Evolutionary conservation across 257 asterid species (phyloP), one percentile per base, ranked within the genome.

Genomic region (Lycium barbarum): DNA sequence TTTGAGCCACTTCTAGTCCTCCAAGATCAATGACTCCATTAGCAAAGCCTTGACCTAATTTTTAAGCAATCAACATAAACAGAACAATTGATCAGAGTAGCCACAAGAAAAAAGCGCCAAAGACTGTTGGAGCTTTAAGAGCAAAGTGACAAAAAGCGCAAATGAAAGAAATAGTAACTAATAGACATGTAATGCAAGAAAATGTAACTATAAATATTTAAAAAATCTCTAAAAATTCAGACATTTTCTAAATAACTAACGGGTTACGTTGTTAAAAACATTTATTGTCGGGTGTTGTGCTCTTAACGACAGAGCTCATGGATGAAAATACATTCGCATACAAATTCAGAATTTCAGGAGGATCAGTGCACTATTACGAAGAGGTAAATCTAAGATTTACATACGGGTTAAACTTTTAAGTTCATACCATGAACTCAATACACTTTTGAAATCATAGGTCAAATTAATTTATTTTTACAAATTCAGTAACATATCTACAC

Each of bases 1-100:
- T 87, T 84, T 95, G 93, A 49, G 88, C 53, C 33, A 94, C 84
- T 59, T 91, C 81, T 55, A 93, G 49, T n/a, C 96, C 97, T 85
- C 97, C 97, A 4, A 93, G 93, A 78, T 93, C 95, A 84, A 92
- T 89, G 45, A 51, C 62, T 74, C 95, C 96, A 66, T 87, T 88
- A 8, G 93, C 94, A 88, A 93, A 93, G 61, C 84, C 92, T 85
- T 74, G 92, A 81, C 93, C 97, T 91, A 66, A 38, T 76, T n/a
- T 72, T 62, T 61, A 9, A 18, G 43, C 51, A 78, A 15, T 43
- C 13, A 43, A 76, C 70, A 53, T 36, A 72, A 2, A 43, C 55
- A 67, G 63, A 86, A 74, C 15, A 58, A 26, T 13, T 10, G 59
- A 18, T 17, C 65, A 63, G 38, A 58, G 47, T 12, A 35, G 73